A percentile compares a stretch with the other conserved stretches of the same genome.
phyloP scores from a whole-genome alignment of 2,329 filamentous ascomycete genomes.

The Penicillium sp. region DNA sequence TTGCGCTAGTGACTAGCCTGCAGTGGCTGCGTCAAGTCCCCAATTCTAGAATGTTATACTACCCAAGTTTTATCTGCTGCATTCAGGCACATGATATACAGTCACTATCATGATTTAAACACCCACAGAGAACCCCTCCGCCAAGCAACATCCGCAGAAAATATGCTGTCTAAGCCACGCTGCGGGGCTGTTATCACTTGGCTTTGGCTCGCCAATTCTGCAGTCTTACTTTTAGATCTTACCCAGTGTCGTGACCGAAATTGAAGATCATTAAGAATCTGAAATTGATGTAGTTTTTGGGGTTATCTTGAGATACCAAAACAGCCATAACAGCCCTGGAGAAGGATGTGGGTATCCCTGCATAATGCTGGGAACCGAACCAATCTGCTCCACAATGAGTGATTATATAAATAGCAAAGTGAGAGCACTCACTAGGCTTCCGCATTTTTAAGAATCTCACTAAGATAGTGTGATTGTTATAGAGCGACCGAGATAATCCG shows the following conservation, averaged over 20 bases:
- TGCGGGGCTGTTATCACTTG: neutral
- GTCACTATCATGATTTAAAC: neutral
- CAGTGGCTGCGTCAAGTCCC: conserved; percentile 5
- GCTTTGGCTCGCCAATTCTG: neutral
- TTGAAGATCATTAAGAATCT: neutral
- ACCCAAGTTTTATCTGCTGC: neutral
- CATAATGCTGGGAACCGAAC: too few relatives aligned
- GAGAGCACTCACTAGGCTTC: neutral
- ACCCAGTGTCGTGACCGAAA: neutral
- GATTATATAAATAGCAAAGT: neutral
- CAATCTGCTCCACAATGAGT: neutral
- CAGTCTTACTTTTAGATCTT: neutral
- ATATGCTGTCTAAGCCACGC: neutral
- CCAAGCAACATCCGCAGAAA: neutral
- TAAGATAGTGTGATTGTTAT: neutral
- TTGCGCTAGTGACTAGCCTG: neutral
- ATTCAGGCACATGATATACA: neutral
- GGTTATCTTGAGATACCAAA: neutral
- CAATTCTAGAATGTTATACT: neutral
- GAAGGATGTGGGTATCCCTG: neutral
- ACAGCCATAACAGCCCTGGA: neutral
- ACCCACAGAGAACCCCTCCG: neutral
- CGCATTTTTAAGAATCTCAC: neutral
- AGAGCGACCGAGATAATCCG: too few relatives aligned
- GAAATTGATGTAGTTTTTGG: neutral